Conservation (phyloP, 768 basidiomycete species). For the Saitozyma sp. region DNA sequence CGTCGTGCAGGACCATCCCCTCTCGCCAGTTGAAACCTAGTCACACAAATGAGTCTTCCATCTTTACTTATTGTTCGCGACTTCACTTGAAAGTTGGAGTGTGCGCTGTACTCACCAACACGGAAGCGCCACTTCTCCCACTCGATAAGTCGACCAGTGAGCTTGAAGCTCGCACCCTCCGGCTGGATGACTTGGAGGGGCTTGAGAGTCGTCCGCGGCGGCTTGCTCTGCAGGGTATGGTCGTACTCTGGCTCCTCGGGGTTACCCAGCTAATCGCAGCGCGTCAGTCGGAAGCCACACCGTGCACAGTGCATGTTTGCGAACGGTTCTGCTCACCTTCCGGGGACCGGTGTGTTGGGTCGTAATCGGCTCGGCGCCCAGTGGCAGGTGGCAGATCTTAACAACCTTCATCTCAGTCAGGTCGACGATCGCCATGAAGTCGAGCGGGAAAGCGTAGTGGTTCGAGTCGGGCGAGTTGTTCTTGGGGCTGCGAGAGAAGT, state of each 20-base stretch:
- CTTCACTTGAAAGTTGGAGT: not conserved
- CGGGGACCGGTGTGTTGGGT: too few relatives aligned
- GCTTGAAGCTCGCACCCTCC: constrained; percentile 84
- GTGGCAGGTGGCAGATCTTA: too few relatives aligned
- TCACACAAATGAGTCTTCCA: not conserved
- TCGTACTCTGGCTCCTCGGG: constrained; percentile 2
- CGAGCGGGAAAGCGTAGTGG: too few relatives aligned
- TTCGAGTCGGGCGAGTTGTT: not conserved
- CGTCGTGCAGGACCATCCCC: constrained; percentile 35
- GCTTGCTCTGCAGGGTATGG: constrained; percentile 2
- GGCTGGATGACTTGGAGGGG: constrained; percentile 83
- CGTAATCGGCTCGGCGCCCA: too few relatives aligned
- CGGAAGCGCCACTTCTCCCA: constrained; percentile 89
- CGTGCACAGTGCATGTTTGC: constrained; percentile 5
- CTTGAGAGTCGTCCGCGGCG: constrained; percentile 60
- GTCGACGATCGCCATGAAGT: too few relatives aligned
- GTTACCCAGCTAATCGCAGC: not conserved
- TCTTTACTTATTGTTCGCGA: not conserved
- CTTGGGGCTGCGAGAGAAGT: constrained; percentile 2
- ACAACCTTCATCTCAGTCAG: too few relatives aligned
- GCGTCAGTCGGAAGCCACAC: constrained; percentile 8
- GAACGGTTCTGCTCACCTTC: not conserved
- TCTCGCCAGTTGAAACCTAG: constrained; percentile 13
- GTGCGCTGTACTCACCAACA: not conserved
- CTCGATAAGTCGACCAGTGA: constrained; percentile 71